Conservation (phyloP, 1,284 basidiomycete species). For the Malassezia cuniculi region DNA sequence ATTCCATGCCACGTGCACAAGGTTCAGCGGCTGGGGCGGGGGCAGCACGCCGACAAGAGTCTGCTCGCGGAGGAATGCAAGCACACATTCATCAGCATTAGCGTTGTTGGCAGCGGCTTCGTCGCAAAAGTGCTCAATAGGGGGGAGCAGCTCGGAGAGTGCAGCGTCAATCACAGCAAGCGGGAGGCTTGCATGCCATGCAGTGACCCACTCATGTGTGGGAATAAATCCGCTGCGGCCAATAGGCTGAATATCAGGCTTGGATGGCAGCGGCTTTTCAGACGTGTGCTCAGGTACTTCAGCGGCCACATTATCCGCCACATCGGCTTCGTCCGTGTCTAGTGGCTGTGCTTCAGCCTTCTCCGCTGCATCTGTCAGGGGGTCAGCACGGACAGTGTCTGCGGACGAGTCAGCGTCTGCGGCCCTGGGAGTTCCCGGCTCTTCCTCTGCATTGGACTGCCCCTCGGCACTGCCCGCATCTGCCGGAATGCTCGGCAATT, state of each 20-base stretch:
- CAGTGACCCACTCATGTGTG: constrained; percentile 30
- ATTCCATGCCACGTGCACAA: constrained; percentile 23
- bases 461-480: no score
- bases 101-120: constrained; percentile 7
- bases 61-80: constrained; percentile 32
- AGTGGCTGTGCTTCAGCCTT: no score
- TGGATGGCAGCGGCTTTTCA: constrained; percentile 1
- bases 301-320: no score
- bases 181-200: constrained; percentile 24
- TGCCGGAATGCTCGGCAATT: no score
- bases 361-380: no score
- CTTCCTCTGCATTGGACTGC: no score
- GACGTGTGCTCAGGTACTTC: constrained; percentile 1
- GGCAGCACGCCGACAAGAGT: constrained; percentile 17
- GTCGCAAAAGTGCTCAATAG: constrained; percentile 26
- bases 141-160: constrained; percentile 21
- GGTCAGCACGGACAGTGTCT: no score
- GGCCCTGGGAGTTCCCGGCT: no score
- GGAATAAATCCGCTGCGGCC: constrained; percentile 32
- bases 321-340: no score
- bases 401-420: no score
- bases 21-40: constrained; percentile 6
- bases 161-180: constrained; percentile 18
- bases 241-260: constrained; percentile 10
- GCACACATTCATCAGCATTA: constrained; percentile 25